Percentiles rank a stretch among this genome's conserved stretches.
phyloP scores from a whole-genome alignment of 257 asterid genomes.

The Anisodus tanguticus region DNA sequence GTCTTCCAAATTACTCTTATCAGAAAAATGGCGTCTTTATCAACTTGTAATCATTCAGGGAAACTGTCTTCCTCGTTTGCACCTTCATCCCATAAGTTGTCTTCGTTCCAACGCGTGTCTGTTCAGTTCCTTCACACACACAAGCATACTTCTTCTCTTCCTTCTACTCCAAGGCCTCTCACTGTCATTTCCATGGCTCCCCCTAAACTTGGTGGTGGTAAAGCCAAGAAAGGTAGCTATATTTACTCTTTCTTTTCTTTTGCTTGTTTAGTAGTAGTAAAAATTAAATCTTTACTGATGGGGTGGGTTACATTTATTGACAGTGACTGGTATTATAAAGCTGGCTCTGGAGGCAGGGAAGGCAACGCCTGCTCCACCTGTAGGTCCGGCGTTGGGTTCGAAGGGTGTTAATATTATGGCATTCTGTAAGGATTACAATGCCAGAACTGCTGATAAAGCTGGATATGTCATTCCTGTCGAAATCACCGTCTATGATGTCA shows the following conservation, averaged over 20 bases:
- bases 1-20: neutral
- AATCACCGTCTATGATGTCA: conserved; percentile 89
- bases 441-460: conserved; percentile 93
- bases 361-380: conserved; percentile 99
- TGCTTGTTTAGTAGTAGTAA: neutral
- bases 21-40: conserved; percentile 37
- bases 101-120: conserved; percentile 49
- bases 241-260: neutral
- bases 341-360: conserved; percentile 99
- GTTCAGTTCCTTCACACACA: conserved; percentile 46
- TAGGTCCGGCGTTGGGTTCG: conserved; percentile 96
- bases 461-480: conserved; percentile 94
- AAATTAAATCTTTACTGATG: neutral
- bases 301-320: neutral
- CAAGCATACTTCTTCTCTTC: conserved; percentile 28
- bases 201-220: conserved; percentile 88
- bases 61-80: neutral
- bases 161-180: conserved; percentile 63
- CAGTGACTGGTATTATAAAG: conserved; percentile 93
- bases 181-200: conserved; percentile 90
- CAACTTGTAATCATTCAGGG: conserved; percentile 18
- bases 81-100: conserved; percentile 44
- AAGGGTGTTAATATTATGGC: conserved; percentile 98
- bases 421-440: conserved; percentile 96
- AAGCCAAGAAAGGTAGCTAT: conserved; percentile 74